A percentile compares a stretch with the other conserved stretches of the same genome.
phyloP scores from a whole-genome alignment of 139 green algal species.

The Zygnema circumcarinatum region DNA sequence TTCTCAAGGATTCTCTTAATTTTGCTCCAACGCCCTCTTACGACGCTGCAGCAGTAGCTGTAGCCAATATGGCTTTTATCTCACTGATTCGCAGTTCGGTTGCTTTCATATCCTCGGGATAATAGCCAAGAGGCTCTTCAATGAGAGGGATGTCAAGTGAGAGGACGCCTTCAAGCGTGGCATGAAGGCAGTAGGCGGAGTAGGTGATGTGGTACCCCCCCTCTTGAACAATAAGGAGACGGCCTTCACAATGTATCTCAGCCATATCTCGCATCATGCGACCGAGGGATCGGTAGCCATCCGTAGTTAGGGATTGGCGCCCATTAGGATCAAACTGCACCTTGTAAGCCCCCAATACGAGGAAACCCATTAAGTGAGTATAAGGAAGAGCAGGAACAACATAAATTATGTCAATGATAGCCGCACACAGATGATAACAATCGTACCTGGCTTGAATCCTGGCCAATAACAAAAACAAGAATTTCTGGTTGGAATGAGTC shows the following conservation, averaged over 20 bases:
- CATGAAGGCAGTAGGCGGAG: constrained; percentile 31
- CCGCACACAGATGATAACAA: too few relatives aligned
- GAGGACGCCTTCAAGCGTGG: constrained; percentile 13
- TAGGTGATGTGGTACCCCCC: constrained; percentile 28
- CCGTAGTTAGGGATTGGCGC: constrained; percentile 21
- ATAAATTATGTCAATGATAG: too few relatives aligned
- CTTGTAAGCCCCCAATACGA: too few relatives aligned
- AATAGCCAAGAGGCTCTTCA: constrained; percentile 14
- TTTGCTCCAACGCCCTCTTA: neutral
- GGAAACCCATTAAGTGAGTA: too few relatives aligned
- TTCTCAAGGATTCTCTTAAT: too few relatives aligned
- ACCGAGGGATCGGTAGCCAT: neutral
- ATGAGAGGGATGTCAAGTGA: neutral
- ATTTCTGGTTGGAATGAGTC: constrained; percentile 25
- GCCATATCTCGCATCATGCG: constrained; percentile 3
- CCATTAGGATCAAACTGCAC: constrained; percentile 47
- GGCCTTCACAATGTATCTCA: neutral
- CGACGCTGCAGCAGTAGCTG: neutral
- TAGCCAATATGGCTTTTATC: neutral
- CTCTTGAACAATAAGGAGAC: constrained; percentile 17
- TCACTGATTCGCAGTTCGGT: neutral
- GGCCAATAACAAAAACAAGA: constrained; percentile 11
- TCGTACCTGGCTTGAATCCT: constrained; percentile 33
- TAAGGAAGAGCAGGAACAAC: too few relatives aligned
- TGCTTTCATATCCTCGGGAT: constrained; percentile 3